Evolutionary conservation across 257 asterid species (phyloP), one percentile per base, ranked within the genome.

Genomic region (Solanum piurae): DNA sequence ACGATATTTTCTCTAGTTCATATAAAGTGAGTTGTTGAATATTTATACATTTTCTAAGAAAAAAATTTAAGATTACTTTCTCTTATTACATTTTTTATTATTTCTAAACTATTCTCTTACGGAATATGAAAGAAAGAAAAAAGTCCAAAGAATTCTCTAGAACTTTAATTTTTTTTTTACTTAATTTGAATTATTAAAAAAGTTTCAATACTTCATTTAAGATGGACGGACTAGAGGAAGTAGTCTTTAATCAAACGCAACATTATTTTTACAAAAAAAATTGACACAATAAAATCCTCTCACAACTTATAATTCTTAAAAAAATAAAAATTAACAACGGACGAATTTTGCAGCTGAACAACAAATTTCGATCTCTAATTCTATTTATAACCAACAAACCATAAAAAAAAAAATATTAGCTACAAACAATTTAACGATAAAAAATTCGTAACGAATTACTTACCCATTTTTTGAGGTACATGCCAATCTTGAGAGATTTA

Each of bases 381-480:
- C 4, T 74, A 21, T 74, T 37, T 37, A 64, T 62, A 9, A 20
- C 18, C 1, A 21, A 74, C 4, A 21, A 11, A 73, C 10, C 12
- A 73, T 34, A 1, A 33, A 71, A 33, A 29, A 29, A 72, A 29
- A 13, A 29, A 3, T 14, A 31, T 69, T 14, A 29, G 11, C 38
- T 29, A 31, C 6, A 1, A 69, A 31, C 2, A 29, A 69, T 13
- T 69, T 69, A 71, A 71, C 40, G 1, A 72, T 7, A 21, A 21
- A 69, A 68, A 18, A 18, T 7, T 14, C 14, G 9, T 33, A 71
- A 71, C 25, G 23, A 69, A 18, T 52, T 25, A 77, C 88, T 82
- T 88, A 96, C 99, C 99, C 98, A 96, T 88, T 94, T 95, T 86
- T 94, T 96, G 91, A 42, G 86, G 89, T 89, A 96, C 99, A 96